Conservation (phyloP, 805 yeast species). For the Candida khao-thaluensis region DNA sequence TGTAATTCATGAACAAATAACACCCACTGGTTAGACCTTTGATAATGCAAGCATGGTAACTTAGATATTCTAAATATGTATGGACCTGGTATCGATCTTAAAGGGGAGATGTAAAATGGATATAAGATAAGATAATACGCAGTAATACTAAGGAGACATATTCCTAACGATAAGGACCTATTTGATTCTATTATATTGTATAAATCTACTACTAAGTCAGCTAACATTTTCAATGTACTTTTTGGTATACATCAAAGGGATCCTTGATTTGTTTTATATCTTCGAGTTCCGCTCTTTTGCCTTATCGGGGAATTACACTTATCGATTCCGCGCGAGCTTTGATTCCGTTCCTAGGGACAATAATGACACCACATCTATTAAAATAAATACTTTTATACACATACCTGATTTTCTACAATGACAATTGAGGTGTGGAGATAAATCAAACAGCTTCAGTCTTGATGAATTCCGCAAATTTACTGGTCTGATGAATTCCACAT, state of each 20-base stretch:
- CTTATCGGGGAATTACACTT: conserved; percentile 6
- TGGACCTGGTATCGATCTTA: conserved; percentile 60
- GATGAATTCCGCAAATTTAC: conserved; percentile 66
- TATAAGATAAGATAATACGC: conserved; percentile 37
- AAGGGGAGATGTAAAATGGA: conserved; percentile 51
- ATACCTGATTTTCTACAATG: too few species aligned
- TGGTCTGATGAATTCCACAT: conserved; percentile 89
- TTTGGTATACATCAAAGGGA: too few species aligned
- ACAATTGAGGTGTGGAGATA: too few species aligned
- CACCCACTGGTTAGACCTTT: conserved; percentile 47
- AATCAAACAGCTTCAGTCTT: conserved; percentile 14
- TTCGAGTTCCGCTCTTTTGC: conserved; percentile 7
- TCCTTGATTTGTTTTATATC: too few species aligned
- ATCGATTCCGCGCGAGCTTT: conserved; percentile 9
- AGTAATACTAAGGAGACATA: neutral
- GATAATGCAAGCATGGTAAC: conserved; percentile 32
- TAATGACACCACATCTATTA: too few species aligned
- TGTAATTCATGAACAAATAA: conserved; percentile 49
- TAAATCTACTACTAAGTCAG: neutral
- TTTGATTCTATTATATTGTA: conserved; percentile 9
- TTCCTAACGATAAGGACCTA: neutral
- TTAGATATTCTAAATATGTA: conserved; percentile 46
- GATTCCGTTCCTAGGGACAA: too few species aligned
- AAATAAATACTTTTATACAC: neutral
- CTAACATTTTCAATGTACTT: conserved; percentile 2